Base-by-base conservation (phyloP, 2,329 filamentous ascomycete species). In the Blastomyces silverae region DNA sequence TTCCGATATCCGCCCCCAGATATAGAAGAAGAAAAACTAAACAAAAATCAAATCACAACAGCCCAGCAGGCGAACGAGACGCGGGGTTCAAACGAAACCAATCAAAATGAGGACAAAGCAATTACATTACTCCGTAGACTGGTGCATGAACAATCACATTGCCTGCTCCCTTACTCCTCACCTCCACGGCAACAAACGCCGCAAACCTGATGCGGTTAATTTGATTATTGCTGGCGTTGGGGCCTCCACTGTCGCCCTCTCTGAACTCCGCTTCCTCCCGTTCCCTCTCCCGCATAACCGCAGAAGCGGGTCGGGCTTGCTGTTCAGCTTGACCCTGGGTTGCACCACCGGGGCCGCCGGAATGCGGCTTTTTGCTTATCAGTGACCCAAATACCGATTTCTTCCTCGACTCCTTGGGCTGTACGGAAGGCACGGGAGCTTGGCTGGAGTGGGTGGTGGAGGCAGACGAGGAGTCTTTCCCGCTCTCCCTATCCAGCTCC, bases 91-190 rank as follows among this genome's bases (percentile, higher is more conserved):
- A 42, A 17, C 22, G 11, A 31, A 39, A 50, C 50, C 53, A 25
- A 61, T 52, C 10, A 46, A 48, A 63, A 53, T 28, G 31, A 50
- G 60, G 48, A 56, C 22, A 55, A 46, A 52, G n/a, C 22, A 25
- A 52, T 64, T 53, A 75, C 66, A 71, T 70, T 62, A 79, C 72
- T 60, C 75, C 69, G 72, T 79, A 93, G 42, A 92, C 87, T 17
- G 89, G 89, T 25, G 90, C 88, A 78, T 91, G 91, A 67, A 86
- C 79, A 70, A 93, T 78, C 59, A 92, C 87, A 76, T 90, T 90
- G 66, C 73, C 71, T 11, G 74, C 69, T 2, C 75, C 75, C 62
- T 89, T 84, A 28, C 89, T 89, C 67, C 88, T 81, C 8, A 93
- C 89, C 76, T 92, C 89, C 42, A 92, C 83, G 22, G 84, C 85